Base-by-base conservation (phyloP, 2,329 filamentous ascomycete genomes). In the Scorias spongiosa region DNA sequence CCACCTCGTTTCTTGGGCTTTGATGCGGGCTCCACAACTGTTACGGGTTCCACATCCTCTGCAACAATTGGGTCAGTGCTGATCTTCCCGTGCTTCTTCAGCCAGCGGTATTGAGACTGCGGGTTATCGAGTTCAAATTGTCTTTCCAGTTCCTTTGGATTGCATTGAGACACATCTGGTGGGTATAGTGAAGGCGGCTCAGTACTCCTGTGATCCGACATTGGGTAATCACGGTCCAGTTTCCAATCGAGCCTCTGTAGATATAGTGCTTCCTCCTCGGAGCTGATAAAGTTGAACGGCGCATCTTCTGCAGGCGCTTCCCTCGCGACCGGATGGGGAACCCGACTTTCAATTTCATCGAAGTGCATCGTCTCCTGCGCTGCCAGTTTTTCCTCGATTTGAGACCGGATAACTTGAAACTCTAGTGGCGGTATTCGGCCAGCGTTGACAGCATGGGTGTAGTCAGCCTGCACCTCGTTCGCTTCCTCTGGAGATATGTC, bases 81-180 rank as follows among this genome's bases (percentile, higher is more conserved):
- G 17, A 49, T 43, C 34, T 51, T 52, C 2, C 46, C 46, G 44
- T 62, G 57, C 20, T 52, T 51, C 44, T 54, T 55, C 10, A 98
- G 75, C 91, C 91, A 98, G 62, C 93, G 95, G 66, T 93, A 93
- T 2, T 94, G 88, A 46, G 84, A 93, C 37, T 86, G 84, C 0
- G 88, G 87, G 60, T 96, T 96, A 42, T 75, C 75, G 18, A 86
- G 63, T 44, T 78, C 71, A 38, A 70, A 61, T 42, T 58, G 55
- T 20, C 59, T 51, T 29, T 76, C 68, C 46, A 69, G 64, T 4
- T 42, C 66, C 59, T 53, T 70, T 67, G 37, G 69, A 60, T 39
- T 56, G 67, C 41, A 61, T 46, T 5, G 58, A 64, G 45, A 60
- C 58, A 45, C 68, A 58, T 17, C 20, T 20, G 17, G 38, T 4